Evolutionary conservation across 2,329 filamentous ascomycete genomes (phyloP), one percentile per base, ranked within the genome.

Genomic region (Emydomyces testavorans): DNA sequence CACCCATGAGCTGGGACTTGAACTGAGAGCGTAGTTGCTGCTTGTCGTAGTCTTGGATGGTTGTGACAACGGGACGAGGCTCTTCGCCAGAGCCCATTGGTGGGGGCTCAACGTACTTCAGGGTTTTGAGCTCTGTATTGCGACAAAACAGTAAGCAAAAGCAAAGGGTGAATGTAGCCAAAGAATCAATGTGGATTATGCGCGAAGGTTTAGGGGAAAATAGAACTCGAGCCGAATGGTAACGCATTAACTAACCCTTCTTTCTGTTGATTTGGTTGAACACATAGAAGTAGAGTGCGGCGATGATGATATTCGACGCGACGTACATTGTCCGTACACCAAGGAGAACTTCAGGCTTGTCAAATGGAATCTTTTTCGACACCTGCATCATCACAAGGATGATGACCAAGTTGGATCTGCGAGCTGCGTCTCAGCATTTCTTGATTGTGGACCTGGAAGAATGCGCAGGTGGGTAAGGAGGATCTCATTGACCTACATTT

Each of bases 331-430:
- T 75, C 60, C 81, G 80, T 51, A 83, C 77, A 51, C 73, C 68
- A 57, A 77, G 76, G 50, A 84, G 72, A 40, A 83, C 78, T 53
- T 76, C 73, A n/a, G 79, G 87, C 63, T 96, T 83, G 24, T 96
- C 90, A 62, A 96, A 94, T 41, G 89, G 87, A 53, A 98, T 81
- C 70, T 83, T 86, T 79, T 96, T 96, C 60, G 88, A 85, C 53
- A 94, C 84, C 77, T 95, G 90, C 87, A 96, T 95, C 83, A 95
- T 93, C 65, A 85, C 85, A 59, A 94, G 79, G 73, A 94, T 89
- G 81, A 94, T 88, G 73, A 86, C 75, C 67, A 94, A 77, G 77
- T 94, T 94, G 68, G 85, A 86, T 62, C 88, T 94, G 68, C 57
- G 54, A 47, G 53, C 53, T 49, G 51, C 20, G 20, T 15, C 34